A percentile compares a stretch with the other conserved stretches of the same genome.
Conservation (phyloP, 768 basidiomycete genomes). For the Daedaleopsis sinensis region DNA sequence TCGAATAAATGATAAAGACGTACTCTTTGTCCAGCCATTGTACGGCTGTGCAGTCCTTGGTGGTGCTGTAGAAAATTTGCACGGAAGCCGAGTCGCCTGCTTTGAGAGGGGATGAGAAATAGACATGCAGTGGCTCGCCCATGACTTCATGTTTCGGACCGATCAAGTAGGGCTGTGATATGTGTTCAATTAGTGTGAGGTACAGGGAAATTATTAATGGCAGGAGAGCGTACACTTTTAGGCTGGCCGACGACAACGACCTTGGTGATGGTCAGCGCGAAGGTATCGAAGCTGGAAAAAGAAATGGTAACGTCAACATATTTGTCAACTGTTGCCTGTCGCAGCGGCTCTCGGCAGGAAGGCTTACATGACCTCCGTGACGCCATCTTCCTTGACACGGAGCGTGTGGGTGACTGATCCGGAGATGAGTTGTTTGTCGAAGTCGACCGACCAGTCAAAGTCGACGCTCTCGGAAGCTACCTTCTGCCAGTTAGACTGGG, state of each 20-base stretch:
- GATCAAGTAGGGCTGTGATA: slow-evolving; percentile 51
- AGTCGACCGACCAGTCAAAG: slow-evolving; percentile 83
- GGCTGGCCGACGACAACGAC: slow-evolving; percentile 55
- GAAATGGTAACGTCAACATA: too few relatives aligned
- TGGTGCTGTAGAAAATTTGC: slow-evolving; percentile 71
- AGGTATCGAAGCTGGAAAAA: slow-evolving; percentile 67
- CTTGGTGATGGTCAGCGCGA: slow-evolving; percentile 60
- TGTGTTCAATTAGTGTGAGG: too few relatives aligned
- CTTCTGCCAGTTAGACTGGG: slow-evolving; percentile 78
- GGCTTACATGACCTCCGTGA: slow-evolving; percentile 63
- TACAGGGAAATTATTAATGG: too few relatives aligned
- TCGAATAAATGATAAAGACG: slow-evolving; percentile 12
- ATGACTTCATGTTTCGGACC: slow-evolving; percentile 66
- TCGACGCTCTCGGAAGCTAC: slow-evolving; percentile 67
- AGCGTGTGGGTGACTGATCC: slow-evolving; percentile 74
- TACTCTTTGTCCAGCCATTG: slow-evolving; percentile 89
- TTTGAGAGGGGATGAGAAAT: slow-evolving; percentile 47
- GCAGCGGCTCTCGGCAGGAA: neutral
- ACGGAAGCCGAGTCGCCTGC: slow-evolving; percentile 50
- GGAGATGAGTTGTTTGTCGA: slow-evolving; percentile 55
- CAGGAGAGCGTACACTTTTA: slow-evolving; percentile 27
- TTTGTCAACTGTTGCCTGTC: neutral
- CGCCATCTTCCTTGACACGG: slow-evolving; percentile 51
- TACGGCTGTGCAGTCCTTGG: slow-evolving; percentile 71
- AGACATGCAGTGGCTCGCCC: slow-evolving; percentile 74